Conservation (phyloP, 257 asterid genomes). For the Cruciata laevipes region DNA sequence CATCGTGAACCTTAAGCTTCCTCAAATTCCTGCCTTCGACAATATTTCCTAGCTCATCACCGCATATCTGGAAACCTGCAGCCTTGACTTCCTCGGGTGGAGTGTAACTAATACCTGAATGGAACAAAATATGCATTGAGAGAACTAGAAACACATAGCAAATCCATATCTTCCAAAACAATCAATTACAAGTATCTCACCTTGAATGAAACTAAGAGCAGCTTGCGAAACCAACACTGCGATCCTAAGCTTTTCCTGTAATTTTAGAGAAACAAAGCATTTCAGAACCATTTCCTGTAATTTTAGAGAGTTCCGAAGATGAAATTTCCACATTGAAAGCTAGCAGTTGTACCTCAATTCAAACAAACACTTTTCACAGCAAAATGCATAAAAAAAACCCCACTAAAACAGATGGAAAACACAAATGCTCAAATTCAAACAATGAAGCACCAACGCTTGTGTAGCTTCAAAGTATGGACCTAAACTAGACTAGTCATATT, state of each 20-base stretch:
- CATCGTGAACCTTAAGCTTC: constrained; percentile 70
- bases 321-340: not conserved
- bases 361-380: not conserved
- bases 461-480: not conserved
- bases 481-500: not conserved
- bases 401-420: not conserved
- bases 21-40: constrained; percentile 61
- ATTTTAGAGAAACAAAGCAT: constrained; percentile 8
- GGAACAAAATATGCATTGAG: constrained; percentile 12
- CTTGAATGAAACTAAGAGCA: constrained; percentile 76
- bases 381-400: not conserved
- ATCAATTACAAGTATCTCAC: constrained; percentile 25
- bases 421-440: not conserved
- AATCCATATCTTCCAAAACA: not conserved
- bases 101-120: constrained; percentile 59
- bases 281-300: constrained; percentile 55
- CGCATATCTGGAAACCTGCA: constrained; percentile 68
- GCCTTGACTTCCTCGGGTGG: constrained; percentile 59
- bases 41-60: constrained; percentile 68
- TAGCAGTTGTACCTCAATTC: not conserved
- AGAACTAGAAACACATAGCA: constrained; percentile 14
- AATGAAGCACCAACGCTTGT: not conserved
- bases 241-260: constrained; percentile 83
- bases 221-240: constrained; percentile 89
- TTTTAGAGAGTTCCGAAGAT: constrained; percentile 12